Base-by-base conservation (phyloP, 495 filamentous ascomycete genomes). In the Penicillium verhagenii region DNA sequence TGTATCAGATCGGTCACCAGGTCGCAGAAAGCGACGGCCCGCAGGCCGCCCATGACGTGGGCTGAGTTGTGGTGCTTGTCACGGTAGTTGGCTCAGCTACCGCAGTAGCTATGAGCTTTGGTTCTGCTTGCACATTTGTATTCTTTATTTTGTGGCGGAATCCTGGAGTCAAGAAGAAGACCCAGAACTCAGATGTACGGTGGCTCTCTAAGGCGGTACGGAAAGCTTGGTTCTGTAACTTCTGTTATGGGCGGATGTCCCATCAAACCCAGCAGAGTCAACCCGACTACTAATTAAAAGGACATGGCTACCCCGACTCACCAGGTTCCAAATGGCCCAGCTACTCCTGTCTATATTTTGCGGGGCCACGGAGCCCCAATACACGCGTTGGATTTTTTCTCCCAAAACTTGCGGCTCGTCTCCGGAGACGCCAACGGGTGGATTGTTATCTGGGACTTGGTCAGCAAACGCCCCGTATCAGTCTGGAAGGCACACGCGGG, bases 381-480 rank as follows among this genome's bases (percentile, higher is more conserved):
- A 48, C 92, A 98, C 66, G 81, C 84, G 14, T 72, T 94, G 23
- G 70, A 82, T 50, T 89, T 98, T 67, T 80, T 89, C 57, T 81
- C 80, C 42, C 61, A 72, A 47, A 96, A 96, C 60, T 77, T 83
- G 44, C 86, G 90, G 9, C 85, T 98, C 1, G 64, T 93, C 24
- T 92, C 91, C 6, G 94, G 86, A 16, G 94, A 98, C 70, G 88
- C 90, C 4, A 88, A 96, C 47, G 94, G 94, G 58, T 97, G 89
- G 81, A 75, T 96, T 29, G 79, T 96, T 9, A 70, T 91, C 20
- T 98, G 94, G 94, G 86, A 89, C 60, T 71, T 96, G 16, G 79
- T 85, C 35, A 89, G 84, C 45, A 91, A 94, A 72, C 82, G 94
- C 7, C 85, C 94, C 0, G 79, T 87, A 28, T 89, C 88, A 0